phyloP scores from a whole-genome alignment of 1,139 yeast genomes.

The Arxiozyma heterogenica region DNA sequence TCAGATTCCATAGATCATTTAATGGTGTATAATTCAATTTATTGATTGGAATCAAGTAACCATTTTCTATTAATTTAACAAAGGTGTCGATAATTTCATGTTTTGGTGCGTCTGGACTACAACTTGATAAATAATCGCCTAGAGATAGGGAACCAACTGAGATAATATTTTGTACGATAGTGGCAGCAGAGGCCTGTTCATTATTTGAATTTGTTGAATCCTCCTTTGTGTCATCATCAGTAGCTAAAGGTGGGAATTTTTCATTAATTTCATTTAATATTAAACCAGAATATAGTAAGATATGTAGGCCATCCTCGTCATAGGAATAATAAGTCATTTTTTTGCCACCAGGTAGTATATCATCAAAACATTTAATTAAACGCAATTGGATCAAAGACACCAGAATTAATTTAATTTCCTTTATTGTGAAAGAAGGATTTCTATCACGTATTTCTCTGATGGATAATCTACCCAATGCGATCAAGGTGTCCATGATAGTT shows the following conservation, averaged over 20 bases:
- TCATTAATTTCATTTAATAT: conserved; percentile 44
- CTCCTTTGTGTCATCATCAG: conserved; percentile 17
- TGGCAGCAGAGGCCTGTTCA: conserved; percentile 39
- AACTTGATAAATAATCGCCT: conserved; percentile 42
- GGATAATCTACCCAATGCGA: conserved; percentile 52
- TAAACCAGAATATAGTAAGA: conserved; percentile 69
- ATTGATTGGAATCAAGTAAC: conserved; percentile 49
- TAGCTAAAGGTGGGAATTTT: conserved; percentile 11
- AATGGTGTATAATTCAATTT: conserved; percentile 36
- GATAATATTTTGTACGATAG: conserved; percentile 63
- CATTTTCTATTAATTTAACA: conserved; percentile 28
- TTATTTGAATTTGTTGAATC: conserved; percentile 15
- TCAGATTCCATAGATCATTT: conserved; percentile 47
- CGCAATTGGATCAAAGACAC: conserved; percentile 60
- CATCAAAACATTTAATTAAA: conserved; percentile 50
- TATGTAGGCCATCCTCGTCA: conserved; percentile 54
- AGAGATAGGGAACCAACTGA: conserved; percentile 56
- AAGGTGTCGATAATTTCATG: conserved; percentile 19
- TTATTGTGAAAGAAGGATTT: conserved; percentile 35
- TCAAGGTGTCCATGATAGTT: conserved; percentile 42
- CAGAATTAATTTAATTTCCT: conserved; percentile 45
- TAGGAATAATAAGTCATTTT: conserved; percentile 45
- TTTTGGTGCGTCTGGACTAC: conserved; percentile 4
- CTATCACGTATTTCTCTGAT: conserved; percentile 40
- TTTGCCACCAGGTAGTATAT: conserved; percentile 30